phyloP scores from a whole-genome alignment of 345 rosid species.

The Corymbia maculata region DNA sequence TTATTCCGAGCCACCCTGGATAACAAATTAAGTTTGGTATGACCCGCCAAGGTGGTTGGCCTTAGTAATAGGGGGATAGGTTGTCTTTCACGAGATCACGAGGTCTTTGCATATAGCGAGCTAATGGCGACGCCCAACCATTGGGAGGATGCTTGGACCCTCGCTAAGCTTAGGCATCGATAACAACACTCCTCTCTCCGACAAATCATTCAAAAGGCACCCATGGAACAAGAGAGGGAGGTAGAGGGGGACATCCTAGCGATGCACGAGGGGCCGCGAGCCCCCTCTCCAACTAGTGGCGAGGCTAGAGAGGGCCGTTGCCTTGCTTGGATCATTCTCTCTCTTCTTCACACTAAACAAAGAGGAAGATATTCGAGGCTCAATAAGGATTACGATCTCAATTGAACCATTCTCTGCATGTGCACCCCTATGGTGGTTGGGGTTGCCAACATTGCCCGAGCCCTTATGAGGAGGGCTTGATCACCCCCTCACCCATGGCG shows the following conservation, averaged over 20 bases:
- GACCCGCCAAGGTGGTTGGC: too few relatives aligned
- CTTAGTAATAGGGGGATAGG: background rate
- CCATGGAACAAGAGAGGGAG: too few relatives aligned
- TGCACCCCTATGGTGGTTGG: background rate
- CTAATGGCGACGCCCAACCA: background rate
- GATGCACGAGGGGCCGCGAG: too few relatives aligned
- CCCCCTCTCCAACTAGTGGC: too few relatives aligned
- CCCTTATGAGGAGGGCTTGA: background rate
- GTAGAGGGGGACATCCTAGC: too few relatives aligned
- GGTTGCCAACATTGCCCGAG: background rate
- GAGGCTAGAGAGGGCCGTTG: too few relatives aligned
- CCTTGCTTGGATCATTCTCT: too few relatives aligned
- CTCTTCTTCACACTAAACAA: too few relatives aligned
- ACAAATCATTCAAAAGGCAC: too few relatives aligned
- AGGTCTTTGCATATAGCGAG: background rate
- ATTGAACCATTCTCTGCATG: too few relatives aligned
- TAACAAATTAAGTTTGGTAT: background rate
- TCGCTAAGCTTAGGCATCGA: background rate
- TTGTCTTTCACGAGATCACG: background rate
- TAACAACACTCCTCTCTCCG: background rate
- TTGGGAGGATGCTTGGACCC: background rate
- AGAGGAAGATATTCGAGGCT: too few relatives aligned
- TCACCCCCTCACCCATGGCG: background rate
- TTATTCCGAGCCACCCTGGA: background rate
- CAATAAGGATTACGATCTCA: too few relatives aligned